Conservation (phyloP, 1,284 basidiomycete species). For the Agroathelia rolfsii region DNA sequence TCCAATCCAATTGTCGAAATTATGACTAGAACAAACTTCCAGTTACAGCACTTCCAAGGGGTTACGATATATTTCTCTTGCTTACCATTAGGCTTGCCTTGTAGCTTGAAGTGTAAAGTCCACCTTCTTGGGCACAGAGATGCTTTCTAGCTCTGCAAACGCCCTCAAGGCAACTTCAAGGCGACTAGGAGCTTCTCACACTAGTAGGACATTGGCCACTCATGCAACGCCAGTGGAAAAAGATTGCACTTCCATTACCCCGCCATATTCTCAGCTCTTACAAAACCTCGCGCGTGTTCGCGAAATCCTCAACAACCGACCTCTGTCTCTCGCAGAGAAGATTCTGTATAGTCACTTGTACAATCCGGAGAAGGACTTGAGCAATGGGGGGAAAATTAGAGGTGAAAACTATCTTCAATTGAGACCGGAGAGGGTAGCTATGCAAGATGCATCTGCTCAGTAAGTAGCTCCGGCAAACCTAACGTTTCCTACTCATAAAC, state of each 20-base stretch:
- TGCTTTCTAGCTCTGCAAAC: too few relatives aligned
- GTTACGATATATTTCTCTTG: too few relatives aligned
- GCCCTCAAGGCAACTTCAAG: slow-evolving; percentile 3
- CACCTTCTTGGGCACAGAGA: too few relatives aligned
- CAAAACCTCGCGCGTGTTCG: slow-evolving; percentile 70
- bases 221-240: slow-evolving; percentile 45
- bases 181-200: too few relatives aligned
- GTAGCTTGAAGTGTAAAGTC: too few relatives aligned
- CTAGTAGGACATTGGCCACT: slow-evolving; percentile 54
- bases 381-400: slow-evolving; percentile 59
- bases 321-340: slow-evolving; percentile 93
- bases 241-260: slow-evolving; percentile 75
- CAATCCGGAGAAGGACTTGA: slow-evolving; percentile 69
- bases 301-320: slow-evolving; percentile 54
- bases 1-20: too few relatives aligned
- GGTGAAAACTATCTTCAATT: slow-evolving; percentile 91
- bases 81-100: too few relatives aligned
- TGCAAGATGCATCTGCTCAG: slow-evolving; percentile 99
- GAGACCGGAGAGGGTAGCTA: slow-evolving; percentile 88
- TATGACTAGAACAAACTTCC: too few relatives aligned
- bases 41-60: too few relatives aligned
- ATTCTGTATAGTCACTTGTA: slow-evolving; percentile 92
- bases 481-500: slow-evolving; percentile 8
- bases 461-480: slow-evolving; percentile 26
- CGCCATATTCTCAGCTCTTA: slow-evolving; percentile 77